Evolutionary conservation across 2,329 filamentous ascomycete genomes (phyloP), one percentile per base, ranked within the genome.

Genomic region (Geosmithia putterillii): DNA sequence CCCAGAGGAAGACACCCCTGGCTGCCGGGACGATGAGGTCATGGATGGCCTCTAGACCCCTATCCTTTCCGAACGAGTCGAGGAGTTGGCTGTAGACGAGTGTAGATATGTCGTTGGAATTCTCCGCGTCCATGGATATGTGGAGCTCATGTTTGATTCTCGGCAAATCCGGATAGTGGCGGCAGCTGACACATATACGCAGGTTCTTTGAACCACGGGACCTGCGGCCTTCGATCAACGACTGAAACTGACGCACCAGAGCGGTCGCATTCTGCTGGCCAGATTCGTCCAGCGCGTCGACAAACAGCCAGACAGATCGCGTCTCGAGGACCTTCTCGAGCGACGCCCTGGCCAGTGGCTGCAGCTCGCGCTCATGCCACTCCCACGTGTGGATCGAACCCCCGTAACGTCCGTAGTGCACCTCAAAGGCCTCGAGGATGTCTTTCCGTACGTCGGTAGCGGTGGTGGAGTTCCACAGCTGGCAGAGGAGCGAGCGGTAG

Each of bases 161-260:
- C 1, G 70, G 56, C 19, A 73, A 62, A 8, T 63, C 43, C 0
- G 70, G 70, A 19, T 71, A 73, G 32, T 70, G 65, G 0, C 72
- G 56, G 40, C 69, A 72, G 0, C 69, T 67, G 2, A 73, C 62
- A 42, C 63, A 70, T 0, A 68, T 50, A 0, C 46, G 52, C 0
- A 73, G 49, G n/a, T n/a, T n/a, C n/a, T n/a, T n/a, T n/a, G n/a
- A n/a, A 38, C 0, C 41, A 1, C 4, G n/a, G 17, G 10, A 2
- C 3, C 10, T 12, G 17, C 5, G 21, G 12, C 3, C 9, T 17
- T 9, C 23, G 9, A 7, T 9, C 19, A 7, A 43, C 8, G 21
- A 17, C 14, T 38, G 17, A 15, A 43, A 43, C 4, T 3, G 8
- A 7, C 18, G 8, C 7, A 38, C n/a, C 34, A 38, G 22, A 6